Conservation (phyloP, 2,329 filamentous ascomycete genomes). For the Tolypocladium endophyticum region DNA sequence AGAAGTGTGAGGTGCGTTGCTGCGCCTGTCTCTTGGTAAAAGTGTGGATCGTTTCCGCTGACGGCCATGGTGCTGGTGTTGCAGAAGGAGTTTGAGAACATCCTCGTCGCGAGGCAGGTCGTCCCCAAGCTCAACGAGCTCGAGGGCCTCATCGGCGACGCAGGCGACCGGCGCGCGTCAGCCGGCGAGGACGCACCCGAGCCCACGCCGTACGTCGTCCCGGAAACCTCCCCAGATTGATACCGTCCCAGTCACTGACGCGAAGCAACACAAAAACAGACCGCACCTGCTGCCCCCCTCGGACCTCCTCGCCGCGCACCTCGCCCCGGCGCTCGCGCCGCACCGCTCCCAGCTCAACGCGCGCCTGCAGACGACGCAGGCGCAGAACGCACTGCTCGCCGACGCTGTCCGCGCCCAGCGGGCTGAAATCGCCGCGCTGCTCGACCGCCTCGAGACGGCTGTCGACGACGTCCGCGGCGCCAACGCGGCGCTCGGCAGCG, state of each 20-base stretch:
- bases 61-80: neutral
- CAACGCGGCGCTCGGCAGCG: slow-evolving; percentile 33
- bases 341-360: slow-evolving; percentile 48
- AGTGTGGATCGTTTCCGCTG: neutral
- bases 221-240: too few species aligned
- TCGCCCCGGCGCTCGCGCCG: slow-evolving; percentile 38
- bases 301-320: slow-evolving; percentile 42
- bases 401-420: slow-evolving; percentile 42
- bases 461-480: slow-evolving; percentile 45
- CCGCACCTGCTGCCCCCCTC: slow-evolving; percentile 48
- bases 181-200: slow-evolving; percentile 11
- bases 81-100: slow-evolving; percentile 46
- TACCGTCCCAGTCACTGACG: too few species aligned
- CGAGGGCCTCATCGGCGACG: slow-evolving; percentile 43
- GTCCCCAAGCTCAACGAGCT: slow-evolving; percentile 49
- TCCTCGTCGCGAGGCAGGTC: slow-evolving; percentile 40
- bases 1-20: slow-evolving; percentile 35
- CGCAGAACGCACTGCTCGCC: slow-evolving; percentile 43
- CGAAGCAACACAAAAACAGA: slow-evolving; percentile 18
- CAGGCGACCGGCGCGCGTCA: slow-evolving; percentile 19
- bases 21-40: neutral
- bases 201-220: slow-evolving; percentile 40
- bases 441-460: slow-evolving; percentile 37
- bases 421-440: slow-evolving; percentile 40
- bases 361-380: slow-evolving; percentile 43